phyloP scores from a whole-genome alignment of 2,329 filamentous ascomycete genomes.

The Epicoccum sorghinum region DNA sequence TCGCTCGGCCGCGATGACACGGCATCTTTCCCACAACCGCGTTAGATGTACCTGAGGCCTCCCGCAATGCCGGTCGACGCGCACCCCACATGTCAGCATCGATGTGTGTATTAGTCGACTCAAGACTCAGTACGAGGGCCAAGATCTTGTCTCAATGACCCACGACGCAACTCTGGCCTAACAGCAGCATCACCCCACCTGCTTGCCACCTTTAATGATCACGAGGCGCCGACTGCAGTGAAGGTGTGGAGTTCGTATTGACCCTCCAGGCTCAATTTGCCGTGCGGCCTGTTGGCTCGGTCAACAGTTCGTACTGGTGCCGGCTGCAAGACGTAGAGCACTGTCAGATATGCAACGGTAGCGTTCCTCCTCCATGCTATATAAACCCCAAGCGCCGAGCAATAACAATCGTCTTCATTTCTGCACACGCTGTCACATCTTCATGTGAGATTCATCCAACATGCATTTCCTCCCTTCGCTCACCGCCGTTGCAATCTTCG shows the following conservation, averaged over 20 bases:
- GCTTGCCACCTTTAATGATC: too few relatives aligned
- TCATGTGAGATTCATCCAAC: background rate
- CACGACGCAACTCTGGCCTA: background rate
- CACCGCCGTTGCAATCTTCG: slow-evolving; percentile 6
- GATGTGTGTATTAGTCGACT: background rate
- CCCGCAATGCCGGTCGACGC: background rate
- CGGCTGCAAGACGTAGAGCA: too few relatives aligned
- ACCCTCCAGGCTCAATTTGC: too few relatives aligned
- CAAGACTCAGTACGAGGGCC: background rate
- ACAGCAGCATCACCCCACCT: too few relatives aligned
- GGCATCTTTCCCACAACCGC: background rate
- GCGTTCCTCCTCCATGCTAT: too few relatives aligned
- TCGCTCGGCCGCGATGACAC: too few relatives aligned
- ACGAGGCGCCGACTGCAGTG: too few relatives aligned
- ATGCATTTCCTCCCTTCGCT: slow-evolving; percentile 22
- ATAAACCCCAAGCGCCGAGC: too few relatives aligned
- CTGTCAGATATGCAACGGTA: too few relatives aligned
- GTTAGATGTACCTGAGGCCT: background rate
- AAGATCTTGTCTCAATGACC: background rate
- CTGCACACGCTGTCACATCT: background rate
- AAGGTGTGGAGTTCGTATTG: too few relatives aligned
- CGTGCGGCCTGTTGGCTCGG: too few relatives aligned
- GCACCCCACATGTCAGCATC: background rate
- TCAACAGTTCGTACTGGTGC: too few relatives aligned
- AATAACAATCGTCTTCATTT: background rate